Percentiles rank a stretch among this genome's conserved stretches.
Conservation (phyloP, 371 early-diverging fungal genomes). For the Mortierella sp. region DNA sequence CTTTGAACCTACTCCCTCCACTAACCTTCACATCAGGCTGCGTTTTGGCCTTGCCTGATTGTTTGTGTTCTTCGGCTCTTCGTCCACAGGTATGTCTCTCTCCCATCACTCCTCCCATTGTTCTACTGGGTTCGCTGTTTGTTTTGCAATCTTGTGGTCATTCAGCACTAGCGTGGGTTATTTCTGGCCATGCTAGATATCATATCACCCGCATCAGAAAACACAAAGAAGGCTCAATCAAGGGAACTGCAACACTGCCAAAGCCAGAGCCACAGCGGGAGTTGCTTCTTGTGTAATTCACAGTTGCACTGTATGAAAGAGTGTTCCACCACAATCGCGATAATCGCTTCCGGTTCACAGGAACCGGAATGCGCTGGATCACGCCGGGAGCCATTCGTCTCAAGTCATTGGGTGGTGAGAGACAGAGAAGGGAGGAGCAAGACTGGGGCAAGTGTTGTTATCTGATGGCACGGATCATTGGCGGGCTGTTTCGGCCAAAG, state of each 20-base stretch:
- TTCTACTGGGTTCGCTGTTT: too few species aligned
- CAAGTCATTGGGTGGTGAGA: too few species aligned
- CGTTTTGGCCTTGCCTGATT: slow-evolving; percentile 4
- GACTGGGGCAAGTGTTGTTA: background rate
- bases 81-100: too few species aligned
- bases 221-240: background rate
- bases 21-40: background rate
- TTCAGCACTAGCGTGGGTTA: too few species aligned
- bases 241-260: background rate
- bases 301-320: background rate
- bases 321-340: slow-evolving; percentile 18
- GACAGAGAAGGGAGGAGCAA: too few species aligned
- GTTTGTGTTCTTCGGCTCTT: slow-evolving; percentile 7
- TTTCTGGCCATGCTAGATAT: slow-evolving; percentile 16
- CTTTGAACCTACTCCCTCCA: background rate
- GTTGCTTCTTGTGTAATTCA: background rate
- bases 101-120: too few species aligned
- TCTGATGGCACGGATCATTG: background rate
- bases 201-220: slow-evolving; percentile 7
- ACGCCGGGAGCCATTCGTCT: too few species aligned
- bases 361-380: background rate
- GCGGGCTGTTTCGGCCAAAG: background rate
- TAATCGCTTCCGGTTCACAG: slow-evolving; percentile 20
- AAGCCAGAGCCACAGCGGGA: too few species aligned
- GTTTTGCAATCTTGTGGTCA: too few species aligned